Evolutionary conservation across 306 rosid genomes (phyloP), one percentile per base, ranked within the genome.

Genomic region (Begonia peltatifolia): DNA sequence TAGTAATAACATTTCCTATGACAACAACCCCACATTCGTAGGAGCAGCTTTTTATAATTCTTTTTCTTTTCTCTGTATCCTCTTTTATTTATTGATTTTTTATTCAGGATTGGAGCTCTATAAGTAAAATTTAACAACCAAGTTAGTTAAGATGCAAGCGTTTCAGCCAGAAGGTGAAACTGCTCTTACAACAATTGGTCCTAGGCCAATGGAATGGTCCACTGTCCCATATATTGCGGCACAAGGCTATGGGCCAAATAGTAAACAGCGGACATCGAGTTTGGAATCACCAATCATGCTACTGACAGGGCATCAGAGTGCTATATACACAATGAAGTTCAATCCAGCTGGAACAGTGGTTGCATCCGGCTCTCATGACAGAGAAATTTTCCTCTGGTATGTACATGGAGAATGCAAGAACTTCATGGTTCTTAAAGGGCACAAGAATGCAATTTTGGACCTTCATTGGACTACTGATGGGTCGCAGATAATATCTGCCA

Each of bases 391-490:
- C 75, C 78, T 85, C 53, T 90, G 95, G 97, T 60, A 83, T 67
- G 85, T 83, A 46, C 80, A 75, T 57, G 95, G 92, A 35, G 95
- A 83, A 25, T 85, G 94, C 79, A 85, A 90, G 82, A 90, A 83
- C 79, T 85, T 76, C 62, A 76, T 90, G 87, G 82, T 90, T 66
- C 63, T 90, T 35, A 80, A 81, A 69, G 97, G 97, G 47, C 97
- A 90, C 74, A 85, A 90, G 76, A 85, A 90, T 67, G 97, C 94
- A 42, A 79, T 90, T 70, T 70, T 85, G 66, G 97, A 90, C 74
- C 97, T 85, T 67, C 94, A 85, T 57, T 90, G 97, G 97, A 90
- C 94, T 50, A 68, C 83, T 2, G 95, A 90, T 66, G 97, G 97
- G 60, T 64, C 80, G 41, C 95, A 85, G 67, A 80, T 90, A 60